Conservation (phyloP, 768 basidiomycete genomes). For the Hericium rajendrae region DNA sequence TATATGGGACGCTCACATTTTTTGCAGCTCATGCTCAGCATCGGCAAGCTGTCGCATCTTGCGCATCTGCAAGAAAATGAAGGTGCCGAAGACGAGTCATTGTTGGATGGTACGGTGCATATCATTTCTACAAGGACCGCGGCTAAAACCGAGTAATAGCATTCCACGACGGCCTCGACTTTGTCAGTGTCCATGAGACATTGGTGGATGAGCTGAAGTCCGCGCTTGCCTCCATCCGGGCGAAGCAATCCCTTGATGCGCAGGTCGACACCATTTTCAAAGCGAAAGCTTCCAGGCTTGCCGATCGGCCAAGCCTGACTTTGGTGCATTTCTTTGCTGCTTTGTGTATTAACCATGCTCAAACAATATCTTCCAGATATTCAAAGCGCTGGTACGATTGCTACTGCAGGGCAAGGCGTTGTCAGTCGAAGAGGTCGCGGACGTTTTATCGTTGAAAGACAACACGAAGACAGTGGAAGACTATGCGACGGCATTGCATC, state of each 20-base stretch:
- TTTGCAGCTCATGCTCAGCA: slow-evolving; percentile 75
- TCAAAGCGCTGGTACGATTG: slow-evolving; percentile 57
- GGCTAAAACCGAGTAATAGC: slow-evolving; percentile 30
- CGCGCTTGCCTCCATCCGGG: slow-evolving; percentile 37
- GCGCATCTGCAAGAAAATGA: slow-evolving; percentile 45
- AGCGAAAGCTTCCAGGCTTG: slow-evolving; percentile 37
- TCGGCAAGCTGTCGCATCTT: slow-evolving; percentile 80
- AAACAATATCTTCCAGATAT: slow-evolving; percentile 34
- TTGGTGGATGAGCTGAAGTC: slow-evolving; percentile 54
- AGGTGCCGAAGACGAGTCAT: slow-evolving; percentile 33
- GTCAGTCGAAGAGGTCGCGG: slow-evolving; percentile 70
- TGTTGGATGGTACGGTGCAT: slow-evolving; percentile 41
- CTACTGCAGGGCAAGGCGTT: slow-evolving; percentile 70
- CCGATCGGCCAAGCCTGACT: slow-evolving; percentile 34
- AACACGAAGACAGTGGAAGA: slow-evolving; percentile 51
- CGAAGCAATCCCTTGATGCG: slow-evolving; percentile 53
- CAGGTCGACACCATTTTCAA: slow-evolving; percentile 58
- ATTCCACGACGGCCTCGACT: slow-evolving; percentile 82
- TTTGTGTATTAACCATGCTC: slow-evolving; percentile 10
- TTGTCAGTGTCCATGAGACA: slow-evolving; percentile 73
- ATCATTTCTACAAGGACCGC: not conserved
- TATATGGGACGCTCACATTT: not conserved
- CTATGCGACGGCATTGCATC: slow-evolving; percentile 57
- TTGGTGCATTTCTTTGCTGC: slow-evolving; percentile 34
- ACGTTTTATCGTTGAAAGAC: slow-evolving; percentile 80